Conservation (phyloP, 2,329 filamentous ascomycete genomes). For the Aspergillus persii region DNA sequence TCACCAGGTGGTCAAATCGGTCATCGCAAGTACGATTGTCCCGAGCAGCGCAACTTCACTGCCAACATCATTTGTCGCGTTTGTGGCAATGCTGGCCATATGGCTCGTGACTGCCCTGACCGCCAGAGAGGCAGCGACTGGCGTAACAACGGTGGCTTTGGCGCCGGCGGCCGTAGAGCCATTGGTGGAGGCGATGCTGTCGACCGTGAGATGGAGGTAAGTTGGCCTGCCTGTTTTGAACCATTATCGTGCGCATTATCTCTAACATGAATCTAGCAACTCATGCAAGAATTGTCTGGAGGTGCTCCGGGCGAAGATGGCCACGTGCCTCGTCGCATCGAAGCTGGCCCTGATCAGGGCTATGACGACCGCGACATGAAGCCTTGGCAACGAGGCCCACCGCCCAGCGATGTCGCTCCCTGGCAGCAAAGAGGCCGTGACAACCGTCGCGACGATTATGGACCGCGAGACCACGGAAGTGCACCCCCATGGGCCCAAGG, state of each 20-base stretch:
- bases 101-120: conserved; percentile 97
- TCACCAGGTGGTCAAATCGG: conserved; percentile 83
- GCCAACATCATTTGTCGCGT: conserved; percentile 98
- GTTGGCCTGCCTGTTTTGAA: conserved; percentile 29
- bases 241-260: conserved; percentile 8
- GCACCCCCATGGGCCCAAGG: conserved; percentile 39
- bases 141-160: conserved; percentile 69
- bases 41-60: conserved; percentile 97
- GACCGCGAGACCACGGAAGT: conserved; percentile 37
- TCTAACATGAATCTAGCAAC: conserved; percentile 63
- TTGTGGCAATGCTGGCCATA: conserved; percentile 96
- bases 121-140: conserved; percentile 85
- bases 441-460: conserved; percentile 52
- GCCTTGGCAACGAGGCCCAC: conserved; percentile 84
- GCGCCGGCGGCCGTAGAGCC: conserved; percentile 52
- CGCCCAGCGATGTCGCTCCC: conserved; percentile 72
- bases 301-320: conserved; percentile 59
- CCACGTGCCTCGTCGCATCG: conserved; percentile 73
- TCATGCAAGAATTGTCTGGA: conserved; percentile 95
- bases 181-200: conserved; percentile 79
- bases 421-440: conserved; percentile 64
- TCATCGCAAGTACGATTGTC: conserved; percentile 97
- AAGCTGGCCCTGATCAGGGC: conserved; percentile 68
- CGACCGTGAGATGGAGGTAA: conserved; percentile 91
- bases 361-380: conserved; percentile 59